Evolutionary conservation across 2,329 filamentous ascomycete species (phyloP), one percentile per base, ranked within the genome.

Genomic region (Lachnellula subtilissima): DNA sequence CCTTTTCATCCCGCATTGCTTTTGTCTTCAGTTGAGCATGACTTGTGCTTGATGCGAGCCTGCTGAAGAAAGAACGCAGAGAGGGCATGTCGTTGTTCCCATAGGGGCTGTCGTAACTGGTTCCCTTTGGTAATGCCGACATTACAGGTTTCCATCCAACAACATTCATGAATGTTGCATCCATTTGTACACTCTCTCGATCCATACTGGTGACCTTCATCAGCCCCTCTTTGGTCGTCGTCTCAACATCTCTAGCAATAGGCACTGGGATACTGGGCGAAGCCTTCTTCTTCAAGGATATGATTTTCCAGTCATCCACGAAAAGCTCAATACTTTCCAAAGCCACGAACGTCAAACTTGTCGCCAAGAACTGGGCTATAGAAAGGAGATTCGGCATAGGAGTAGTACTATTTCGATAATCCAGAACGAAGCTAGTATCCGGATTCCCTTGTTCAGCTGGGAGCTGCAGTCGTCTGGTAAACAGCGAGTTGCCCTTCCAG

Each of bases 401-500:
- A 0, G 91, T 93, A 0, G 89, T 92, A 32, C 83, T 83, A 70
- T 95, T 97, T 68, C 94, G 83, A 72, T 97, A 97, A 69, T 97
- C 92, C 48, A 99, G 80, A 48, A 97, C 86, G 69, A 99, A 99
- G n/a, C 87, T 88, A 2, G 95, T 99, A 65, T 93, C 83, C 35
- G 77, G 77, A 54, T 79, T 87, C 15, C 78, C 74, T 67, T 91
- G 80, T 23, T 83, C 82, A 47, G 83, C 78, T 1, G 88, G 85
- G 7, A 97, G 75, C 63, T 86, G 85, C 22, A 94, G 80, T 64
- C 91, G 89, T 65, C 92, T 88, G 23, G 95, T 99, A 71, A 96
- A 97, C 1, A 99, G 80, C 5, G 91, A 90, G 71, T 97, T 97
- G n/a, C 89, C 92, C 72, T 97, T 97, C 95, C 94, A 99, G 76